Conservation (phyloP, 805 yeast species). For the Alloascoidea hylecoeti region DNA sequence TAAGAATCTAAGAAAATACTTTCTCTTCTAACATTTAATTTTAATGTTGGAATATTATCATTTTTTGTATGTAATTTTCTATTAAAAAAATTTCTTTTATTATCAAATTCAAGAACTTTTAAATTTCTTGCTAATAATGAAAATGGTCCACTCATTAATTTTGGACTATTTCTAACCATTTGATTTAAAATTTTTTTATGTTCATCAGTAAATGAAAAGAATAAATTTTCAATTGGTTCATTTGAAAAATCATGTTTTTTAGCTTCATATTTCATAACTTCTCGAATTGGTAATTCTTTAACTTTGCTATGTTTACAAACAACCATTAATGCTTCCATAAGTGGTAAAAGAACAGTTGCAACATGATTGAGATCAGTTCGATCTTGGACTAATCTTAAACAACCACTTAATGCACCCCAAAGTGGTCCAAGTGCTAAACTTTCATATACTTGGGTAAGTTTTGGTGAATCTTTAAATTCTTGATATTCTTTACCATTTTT, state of each 20-base stretch:
- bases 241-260: slow-evolving; percentile 45
- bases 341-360: slow-evolving; percentile 71
- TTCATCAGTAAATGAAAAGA: slow-evolving; percentile 77
- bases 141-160: slow-evolving; percentile 92
- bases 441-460: slow-evolving; percentile 47
- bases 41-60: slow-evolving; percentile 28
- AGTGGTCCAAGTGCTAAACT: slow-evolving; percentile 58
- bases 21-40: slow-evolving; percentile 67
- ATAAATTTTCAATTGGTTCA: slow-evolving; percentile 65
- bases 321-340: slow-evolving; percentile 88
- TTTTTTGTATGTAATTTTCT: slow-evolving; percentile 47
- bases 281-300: slow-evolving; percentile 39
- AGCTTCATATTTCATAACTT: slow-evolving; percentile 44
- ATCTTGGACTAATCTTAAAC: slow-evolving; percentile 49
- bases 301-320: slow-evolving; percentile 81
- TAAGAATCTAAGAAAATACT: slow-evolving; percentile 89
- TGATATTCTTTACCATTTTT: slow-evolving; percentile 4
- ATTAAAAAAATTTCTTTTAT: slow-evolving; percentile 76
- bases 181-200: slow-evolving; percentile 80
- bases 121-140: slow-evolving; percentile 81
- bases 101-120: slow-evolving; percentile 84
- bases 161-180: slow-evolving; percentile 84
- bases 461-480: slow-evolving; percentile 23
- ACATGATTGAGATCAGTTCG: slow-evolving; percentile 41
- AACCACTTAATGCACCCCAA: slow-evolving; percentile 77